Percentiles rank a stretch among this genome's conserved stretches.
These are phyloP conservation scores for Entomophthora muscae DNA, from an alignment of 371 early-diverging fungal species.

Conservation along the genomic window DNA sequence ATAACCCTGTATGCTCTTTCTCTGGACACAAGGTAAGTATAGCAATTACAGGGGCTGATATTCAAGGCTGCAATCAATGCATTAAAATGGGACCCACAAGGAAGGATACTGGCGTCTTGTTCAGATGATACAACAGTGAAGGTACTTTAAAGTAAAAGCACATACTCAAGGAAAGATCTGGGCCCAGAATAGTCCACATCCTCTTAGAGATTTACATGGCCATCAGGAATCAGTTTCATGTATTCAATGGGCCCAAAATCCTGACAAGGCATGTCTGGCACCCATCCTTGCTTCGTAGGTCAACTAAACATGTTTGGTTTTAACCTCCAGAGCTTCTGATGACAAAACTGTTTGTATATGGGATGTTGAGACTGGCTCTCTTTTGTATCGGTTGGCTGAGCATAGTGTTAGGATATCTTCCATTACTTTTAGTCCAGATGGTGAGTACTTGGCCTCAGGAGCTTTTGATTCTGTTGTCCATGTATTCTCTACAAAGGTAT, in stretches of 20 bases:
- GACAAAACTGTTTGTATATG: conserved; percentile 80
- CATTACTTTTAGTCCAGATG: conserved; percentile 73
- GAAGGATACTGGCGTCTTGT: conserved; percentile 69
- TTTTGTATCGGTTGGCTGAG: conserved; percentile 48
- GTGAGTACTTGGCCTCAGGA: too few relatives aligned
- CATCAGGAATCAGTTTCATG: conserved; percentile 63
- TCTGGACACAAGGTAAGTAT: conserved; percentile 53
- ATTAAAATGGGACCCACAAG: conserved; percentile 71
- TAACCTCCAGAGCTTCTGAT: conserved; percentile 83
- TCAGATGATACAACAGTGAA: conserved; percentile 84
- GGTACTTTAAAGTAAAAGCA: conserved; percentile 24
- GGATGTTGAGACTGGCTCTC: conserved; percentile 55
- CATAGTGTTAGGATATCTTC: conserved; percentile 72
- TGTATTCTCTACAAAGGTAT: conserved; percentile 63
- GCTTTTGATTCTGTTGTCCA: conserved; percentile 65
- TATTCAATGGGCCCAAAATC: conserved; percentile 47
- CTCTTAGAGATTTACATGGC: conserved; percentile 38
- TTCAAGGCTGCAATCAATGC: conserved; percentile 62
- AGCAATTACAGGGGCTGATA: not conserved
- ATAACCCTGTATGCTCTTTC: conserved; percentile 45
- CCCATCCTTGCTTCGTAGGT: conserved; percentile 12
- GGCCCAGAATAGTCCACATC: conserved; percentile 21
- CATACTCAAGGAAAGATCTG: conserved; percentile 12
- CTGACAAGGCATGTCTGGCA: too few relatives aligned
- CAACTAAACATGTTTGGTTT: too few relatives aligned